Evolutionary conservation across 2,329 filamentous ascomycete genomes (phyloP).

Genomic region (Pyrenophora teres): DNA sequence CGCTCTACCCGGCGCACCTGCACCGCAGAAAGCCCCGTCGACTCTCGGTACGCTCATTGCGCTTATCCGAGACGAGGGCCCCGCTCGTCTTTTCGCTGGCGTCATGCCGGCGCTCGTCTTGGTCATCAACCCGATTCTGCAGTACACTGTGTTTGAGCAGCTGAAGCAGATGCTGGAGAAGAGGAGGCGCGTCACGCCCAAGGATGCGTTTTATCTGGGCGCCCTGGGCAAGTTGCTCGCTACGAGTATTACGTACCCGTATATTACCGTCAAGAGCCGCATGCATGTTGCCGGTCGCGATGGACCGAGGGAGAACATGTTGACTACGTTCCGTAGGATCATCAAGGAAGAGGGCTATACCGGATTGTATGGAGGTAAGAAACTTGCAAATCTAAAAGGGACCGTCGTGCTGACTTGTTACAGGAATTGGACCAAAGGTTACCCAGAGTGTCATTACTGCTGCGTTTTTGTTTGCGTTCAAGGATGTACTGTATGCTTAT

Average conservation of each 20-base stretch:
- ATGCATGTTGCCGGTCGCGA: slow-evolving; percentile 88
- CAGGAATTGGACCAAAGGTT: slow-evolving; percentile 94
- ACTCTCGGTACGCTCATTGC: slow-evolving; percentile 81
- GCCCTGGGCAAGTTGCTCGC: slow-evolving; percentile 94
- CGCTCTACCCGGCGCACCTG: slow-evolving; percentile 48
- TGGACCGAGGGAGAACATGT: slow-evolving; percentile 79
- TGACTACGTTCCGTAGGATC: slow-evolving; percentile 76
- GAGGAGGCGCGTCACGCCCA: slow-evolving; percentile 75
- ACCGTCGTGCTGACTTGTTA: slow-evolving; percentile 8
- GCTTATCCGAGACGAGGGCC: slow-evolving; percentile 82
- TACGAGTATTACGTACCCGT: slow-evolving; percentile 93
- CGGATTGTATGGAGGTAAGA: slow-evolving; percentile 87
- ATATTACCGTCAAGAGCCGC: slow-evolving; percentile 97
- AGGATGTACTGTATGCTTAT: slow-evolving; percentile 90
- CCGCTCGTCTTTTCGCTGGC: slow-evolving; percentile 83
- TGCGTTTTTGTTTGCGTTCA: slow-evolving; percentile 96
- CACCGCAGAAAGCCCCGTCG: slow-evolving; percentile 63
- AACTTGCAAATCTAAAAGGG: fast-evolving
- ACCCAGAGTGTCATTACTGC: slow-evolving; percentile 96
- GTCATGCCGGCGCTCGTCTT: slow-evolving; percentile 91
- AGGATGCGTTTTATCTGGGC: slow-evolving; percentile 86
- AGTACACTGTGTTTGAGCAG: slow-evolving; percentile 99
- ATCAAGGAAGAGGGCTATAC: slow-evolving; percentile 87
- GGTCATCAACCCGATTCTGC: slow-evolving; percentile 96
- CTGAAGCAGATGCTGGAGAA: slow-evolving; percentile 90